phyloP scores from a whole-genome alignment of 176 grass and related monocot genomes.

The Oryza punctata region DNA sequence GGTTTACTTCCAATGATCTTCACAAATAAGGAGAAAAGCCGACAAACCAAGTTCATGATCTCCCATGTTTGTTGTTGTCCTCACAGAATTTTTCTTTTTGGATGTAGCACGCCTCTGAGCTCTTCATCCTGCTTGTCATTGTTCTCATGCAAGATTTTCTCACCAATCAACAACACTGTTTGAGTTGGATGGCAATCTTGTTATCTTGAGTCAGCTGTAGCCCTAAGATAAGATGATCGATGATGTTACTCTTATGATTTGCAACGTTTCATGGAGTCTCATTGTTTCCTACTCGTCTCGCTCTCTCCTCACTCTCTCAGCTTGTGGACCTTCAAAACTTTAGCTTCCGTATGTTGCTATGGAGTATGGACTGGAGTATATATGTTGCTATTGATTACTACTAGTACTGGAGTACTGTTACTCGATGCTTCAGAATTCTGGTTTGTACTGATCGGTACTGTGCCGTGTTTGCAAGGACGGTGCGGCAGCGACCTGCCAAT shows the following conservation, averaged over 20 bases:
- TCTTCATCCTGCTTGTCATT: slow-evolving; percentile 23
- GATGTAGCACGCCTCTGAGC: slow-evolving; percentile 38
- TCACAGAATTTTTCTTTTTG: slow-evolving; percentile 38
- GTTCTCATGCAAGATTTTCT: slow-evolving; percentile 28
- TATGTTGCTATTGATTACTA: background rate
- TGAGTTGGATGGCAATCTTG: slow-evolving; percentile 23
- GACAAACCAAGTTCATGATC: slow-evolving; percentile 53
- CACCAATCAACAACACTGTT: slow-evolving; percentile 22
- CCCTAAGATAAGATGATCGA: slow-evolving; percentile 17
- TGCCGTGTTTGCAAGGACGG: background rate
- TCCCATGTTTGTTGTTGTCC: slow-evolving; percentile 51
- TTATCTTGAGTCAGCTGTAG: slow-evolving; percentile 13
- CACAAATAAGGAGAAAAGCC: slow-evolving; percentile 69
- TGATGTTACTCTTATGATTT: background rate
- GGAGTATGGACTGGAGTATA: background rate
- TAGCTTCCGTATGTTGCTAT: background rate
- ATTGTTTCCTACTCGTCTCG: background rate
- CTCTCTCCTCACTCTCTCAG: background rate
- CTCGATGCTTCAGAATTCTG: background rate
- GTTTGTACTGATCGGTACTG: background rate
- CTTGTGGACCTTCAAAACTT: background rate
- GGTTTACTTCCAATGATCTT: slow-evolving; percentile 37
- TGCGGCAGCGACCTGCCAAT: slow-evolving; percentile 2
- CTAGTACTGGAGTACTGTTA: background rate
- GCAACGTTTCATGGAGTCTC: background rate